Evolutionary conservation across 2,329 filamentous ascomycete species (phyloP).

Genomic region (Fusarium keratoplasticum): DNA sequence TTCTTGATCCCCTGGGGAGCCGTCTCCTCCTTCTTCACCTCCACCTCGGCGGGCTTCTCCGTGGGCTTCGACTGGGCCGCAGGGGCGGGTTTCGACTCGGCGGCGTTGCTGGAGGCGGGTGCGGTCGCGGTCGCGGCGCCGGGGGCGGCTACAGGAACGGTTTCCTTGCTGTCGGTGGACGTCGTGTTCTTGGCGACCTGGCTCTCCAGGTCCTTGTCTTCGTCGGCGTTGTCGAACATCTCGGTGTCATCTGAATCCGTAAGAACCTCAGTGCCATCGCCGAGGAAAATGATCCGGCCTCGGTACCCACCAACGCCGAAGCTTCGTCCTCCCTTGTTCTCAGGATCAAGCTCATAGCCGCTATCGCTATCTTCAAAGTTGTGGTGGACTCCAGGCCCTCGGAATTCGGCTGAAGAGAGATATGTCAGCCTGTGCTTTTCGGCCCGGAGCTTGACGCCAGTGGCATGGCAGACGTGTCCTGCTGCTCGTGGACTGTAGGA

Average conservation of each 20-base stretch:
- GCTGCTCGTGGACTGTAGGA: conserved; percentile 33
- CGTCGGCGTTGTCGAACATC: conserved; percentile 89
- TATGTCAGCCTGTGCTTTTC: conserved; percentile 28
- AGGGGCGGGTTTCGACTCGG: conserved; percentile 43
- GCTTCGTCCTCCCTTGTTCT: conserved; percentile 67
- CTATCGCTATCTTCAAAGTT: conserved; percentile 84
- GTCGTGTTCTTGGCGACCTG: conserved; percentile 76
- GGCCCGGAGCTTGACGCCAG: conserved; percentile 8
- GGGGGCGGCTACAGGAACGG: conserved; percentile 37
- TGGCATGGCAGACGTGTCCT: conserved; percentile 29
- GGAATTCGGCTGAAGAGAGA: conserved; percentile 76
- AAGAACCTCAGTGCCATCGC: conserved; percentile 92
- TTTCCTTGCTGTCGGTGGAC: conserved; percentile 40
- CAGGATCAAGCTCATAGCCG: conserved; percentile 80
- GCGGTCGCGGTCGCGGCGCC: conserved; percentile 24
- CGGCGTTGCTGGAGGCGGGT: conserved; percentile 20
- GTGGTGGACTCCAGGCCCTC: conserved; percentile 83
- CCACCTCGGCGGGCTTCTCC: conserved; percentile 34
- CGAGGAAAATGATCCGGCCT: conserved; percentile 92
- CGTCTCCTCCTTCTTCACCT: conserved; percentile 41
- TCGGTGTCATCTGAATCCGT: conserved; percentile 91
- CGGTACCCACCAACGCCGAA: conserved; percentile 78
- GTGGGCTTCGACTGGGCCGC: conserved; percentile 34
- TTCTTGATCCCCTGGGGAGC: conserved; percentile 48
- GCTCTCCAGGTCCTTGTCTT: conserved; percentile 86